Evolutionary conservation across 2,329 filamentous ascomycete species (phyloP).

Genomic region (Thermothelomyces thermophilus): DNA sequence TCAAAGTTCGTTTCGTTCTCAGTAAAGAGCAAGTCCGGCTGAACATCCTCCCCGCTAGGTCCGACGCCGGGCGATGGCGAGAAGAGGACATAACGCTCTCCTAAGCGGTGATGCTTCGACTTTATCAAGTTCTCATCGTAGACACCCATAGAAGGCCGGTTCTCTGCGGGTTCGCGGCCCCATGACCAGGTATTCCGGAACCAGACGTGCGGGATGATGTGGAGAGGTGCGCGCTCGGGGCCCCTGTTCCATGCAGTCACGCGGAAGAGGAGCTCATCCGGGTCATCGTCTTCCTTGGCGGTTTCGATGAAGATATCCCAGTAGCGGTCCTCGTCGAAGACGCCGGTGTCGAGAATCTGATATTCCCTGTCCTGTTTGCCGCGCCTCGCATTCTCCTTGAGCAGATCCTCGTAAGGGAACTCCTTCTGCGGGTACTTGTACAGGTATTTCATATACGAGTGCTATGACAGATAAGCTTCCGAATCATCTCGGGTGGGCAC

Average conservation of each 20-base stretch:
- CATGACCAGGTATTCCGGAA: constrained; percentile 97
- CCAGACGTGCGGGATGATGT: constrained; percentile 93
- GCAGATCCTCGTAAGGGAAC: constrained; percentile 86
- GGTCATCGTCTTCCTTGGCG: constrained; percentile 86
- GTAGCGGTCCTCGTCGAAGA: constrained; percentile 84
- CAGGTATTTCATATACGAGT: constrained; percentile 98
- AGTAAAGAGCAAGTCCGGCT: constrained; percentile 82
- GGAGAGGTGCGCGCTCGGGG: constrained; percentile 79
- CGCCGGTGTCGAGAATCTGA: constrained; percentile 81
- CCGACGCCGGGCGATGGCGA: constrained; percentile 87
- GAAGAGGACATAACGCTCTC: constrained; percentile 74
- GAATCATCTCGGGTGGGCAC: background rate
- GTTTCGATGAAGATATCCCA: constrained; percentile 98
- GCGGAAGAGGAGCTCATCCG: constrained; percentile 86
- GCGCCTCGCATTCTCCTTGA: constrained; percentile 75
- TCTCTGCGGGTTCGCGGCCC: constrained; percentile 68
- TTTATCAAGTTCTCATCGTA: constrained; percentile 61
- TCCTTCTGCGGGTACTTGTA: constrained; percentile 93
- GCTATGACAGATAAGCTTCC: constrained; percentile 44
- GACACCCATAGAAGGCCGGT: constrained; percentile 72
- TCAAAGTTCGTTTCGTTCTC: constrained; percentile 92
- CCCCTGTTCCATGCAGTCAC: constrained; percentile 96
- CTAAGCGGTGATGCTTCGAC: constrained; percentile 73
- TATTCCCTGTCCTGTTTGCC: constrained; percentile 77
- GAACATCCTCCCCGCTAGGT: constrained; percentile 70